Percentiles rank a stretch among this genome's conserved stretches.
Evolutionary conservation across 106 monocot species (phyloP).

Genomic region (Alisma plantagoaquatica): DNA sequence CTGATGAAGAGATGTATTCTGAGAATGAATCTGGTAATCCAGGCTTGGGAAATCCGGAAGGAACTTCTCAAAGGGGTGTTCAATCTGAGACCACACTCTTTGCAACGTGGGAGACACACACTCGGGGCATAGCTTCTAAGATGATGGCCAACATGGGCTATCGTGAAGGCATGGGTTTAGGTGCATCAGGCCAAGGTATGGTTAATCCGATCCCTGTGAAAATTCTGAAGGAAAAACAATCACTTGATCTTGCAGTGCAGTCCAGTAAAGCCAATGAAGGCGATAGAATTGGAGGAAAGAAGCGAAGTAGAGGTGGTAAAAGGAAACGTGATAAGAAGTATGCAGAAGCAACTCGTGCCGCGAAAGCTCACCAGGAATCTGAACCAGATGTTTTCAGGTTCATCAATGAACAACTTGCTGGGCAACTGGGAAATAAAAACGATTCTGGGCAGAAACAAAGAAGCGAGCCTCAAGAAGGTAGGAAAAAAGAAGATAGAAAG

Average conservation of each 20-base stretch:
- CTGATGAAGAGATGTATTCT: constrained; percentile 29
- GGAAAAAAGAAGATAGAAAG: constrained; percentile 40
- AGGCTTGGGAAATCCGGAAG: constrained; percentile 63
- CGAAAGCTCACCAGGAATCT: constrained; percentile 41
- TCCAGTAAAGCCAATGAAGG: constrained; percentile 19
- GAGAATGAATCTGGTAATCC: constrained; percentile 19
- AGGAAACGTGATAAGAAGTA: constrained; percentile 67
- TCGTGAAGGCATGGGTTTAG: constrained; percentile 84
- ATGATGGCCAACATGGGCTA: constrained; percentile 99
- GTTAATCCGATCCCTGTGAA: constrained; percentile 61
- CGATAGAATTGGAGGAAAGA: constrained; percentile 23
- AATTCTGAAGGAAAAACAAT: constrained; percentile 63
- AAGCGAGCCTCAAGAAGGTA: constrained; percentile 14
- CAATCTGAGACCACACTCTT: constrained; percentile 82
- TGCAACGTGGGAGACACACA: constrained; percentile 95
- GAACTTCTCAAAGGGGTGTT: constrained; percentile 45
- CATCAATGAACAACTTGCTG: constrained; percentile 74
- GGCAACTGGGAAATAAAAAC: constrained; percentile 18
- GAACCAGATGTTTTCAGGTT: constrained; percentile 66
- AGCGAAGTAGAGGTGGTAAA: constrained; percentile 71
- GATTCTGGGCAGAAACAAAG: constrained; percentile 13
- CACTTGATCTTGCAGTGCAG: constrained; percentile 69
- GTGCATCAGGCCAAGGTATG: constrained; percentile 78
- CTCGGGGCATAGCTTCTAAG: constrained; percentile 89
- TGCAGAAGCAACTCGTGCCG: constrained; percentile 48